These are phyloP conservation scores for Colletotrichum sp. DNA, from an alignment of 2,329 filamentous ascomycete genomes.

Conservation along the genomic window DNA sequence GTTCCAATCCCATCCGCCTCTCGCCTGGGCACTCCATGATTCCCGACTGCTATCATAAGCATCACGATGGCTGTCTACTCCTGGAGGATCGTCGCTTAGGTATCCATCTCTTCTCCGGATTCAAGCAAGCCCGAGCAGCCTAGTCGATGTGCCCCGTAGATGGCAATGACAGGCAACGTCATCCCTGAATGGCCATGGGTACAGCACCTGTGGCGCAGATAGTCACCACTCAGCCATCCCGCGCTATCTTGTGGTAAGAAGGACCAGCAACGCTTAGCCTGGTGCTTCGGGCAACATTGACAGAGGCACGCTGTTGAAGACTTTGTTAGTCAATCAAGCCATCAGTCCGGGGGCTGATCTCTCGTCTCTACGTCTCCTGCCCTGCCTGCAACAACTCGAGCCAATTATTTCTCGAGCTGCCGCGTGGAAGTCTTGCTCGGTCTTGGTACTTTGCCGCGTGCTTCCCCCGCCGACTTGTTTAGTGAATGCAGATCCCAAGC, in stretches of 20 bases:
- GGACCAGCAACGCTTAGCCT: background rate
- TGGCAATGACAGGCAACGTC: background rate
- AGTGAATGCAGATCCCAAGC: background rate
- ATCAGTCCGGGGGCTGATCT: background rate
- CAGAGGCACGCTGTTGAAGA: background rate
- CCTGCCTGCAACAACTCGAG: background rate
- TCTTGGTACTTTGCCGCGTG: background rate
- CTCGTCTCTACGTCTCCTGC: background rate
- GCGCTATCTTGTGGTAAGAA: background rate
- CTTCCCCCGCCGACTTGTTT: background rate
- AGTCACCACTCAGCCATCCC: background rate
- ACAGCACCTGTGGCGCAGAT: background rate
- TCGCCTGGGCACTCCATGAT: background rate
- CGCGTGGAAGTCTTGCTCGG: background rate
- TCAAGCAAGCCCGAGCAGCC: background rate
- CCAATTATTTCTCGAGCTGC: background rate
- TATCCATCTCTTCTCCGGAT: background rate
- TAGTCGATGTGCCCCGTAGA: background rate
- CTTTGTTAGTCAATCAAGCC: background rate
- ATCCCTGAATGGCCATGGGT: background rate
- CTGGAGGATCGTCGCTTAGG: background rate
- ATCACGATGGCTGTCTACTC: background rate
- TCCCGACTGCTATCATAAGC: background rate
- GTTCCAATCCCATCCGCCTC: background rate
- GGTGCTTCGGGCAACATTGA: background rate